Percentiles rank a stretch among this genome's conserved stretches.
These are phyloP conservation scores for Pyricularia sp. DNA, from an alignment of 2,329 filamentous ascomycete genomes.

Conservation along the genomic window DNA sequence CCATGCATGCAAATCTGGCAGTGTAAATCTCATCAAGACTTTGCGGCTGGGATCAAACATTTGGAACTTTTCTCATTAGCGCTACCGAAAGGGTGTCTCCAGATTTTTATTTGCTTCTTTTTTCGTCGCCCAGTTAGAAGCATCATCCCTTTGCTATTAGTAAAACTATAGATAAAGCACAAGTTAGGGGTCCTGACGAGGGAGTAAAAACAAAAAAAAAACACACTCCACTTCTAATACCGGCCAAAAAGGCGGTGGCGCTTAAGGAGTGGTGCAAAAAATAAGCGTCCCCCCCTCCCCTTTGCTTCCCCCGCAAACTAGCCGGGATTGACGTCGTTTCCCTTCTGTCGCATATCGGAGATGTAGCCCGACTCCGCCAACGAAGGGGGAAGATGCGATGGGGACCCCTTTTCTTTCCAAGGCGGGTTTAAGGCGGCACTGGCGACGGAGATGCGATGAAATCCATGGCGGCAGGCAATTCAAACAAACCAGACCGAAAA, in stretches of 20 bases:
- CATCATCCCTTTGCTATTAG: neutral
- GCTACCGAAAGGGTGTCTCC: neutral
- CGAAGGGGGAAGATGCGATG: neutral
- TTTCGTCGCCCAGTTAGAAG: neutral
- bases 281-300: neutral
- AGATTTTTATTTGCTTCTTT: neutral
- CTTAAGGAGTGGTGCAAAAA: neutral
- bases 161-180: neutral
- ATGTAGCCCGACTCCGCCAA: neutral
- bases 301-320: neutral
- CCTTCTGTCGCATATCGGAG: neutral
- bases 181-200: neutral
- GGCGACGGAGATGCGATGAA: neutral
- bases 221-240: neutral
- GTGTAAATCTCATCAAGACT: neutral
- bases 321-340: neutral
- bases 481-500: no score
- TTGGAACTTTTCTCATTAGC: neutral
- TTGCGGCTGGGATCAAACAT: neutral
- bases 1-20: neutral
- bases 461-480: neutral
- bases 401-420: neutral
- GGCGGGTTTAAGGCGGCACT: neutral
- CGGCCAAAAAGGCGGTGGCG: neutral
- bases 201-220: neutral